phyloP scores from a whole-genome alignment of 805 yeast species.

The Dipodascus albidus region DNA sequence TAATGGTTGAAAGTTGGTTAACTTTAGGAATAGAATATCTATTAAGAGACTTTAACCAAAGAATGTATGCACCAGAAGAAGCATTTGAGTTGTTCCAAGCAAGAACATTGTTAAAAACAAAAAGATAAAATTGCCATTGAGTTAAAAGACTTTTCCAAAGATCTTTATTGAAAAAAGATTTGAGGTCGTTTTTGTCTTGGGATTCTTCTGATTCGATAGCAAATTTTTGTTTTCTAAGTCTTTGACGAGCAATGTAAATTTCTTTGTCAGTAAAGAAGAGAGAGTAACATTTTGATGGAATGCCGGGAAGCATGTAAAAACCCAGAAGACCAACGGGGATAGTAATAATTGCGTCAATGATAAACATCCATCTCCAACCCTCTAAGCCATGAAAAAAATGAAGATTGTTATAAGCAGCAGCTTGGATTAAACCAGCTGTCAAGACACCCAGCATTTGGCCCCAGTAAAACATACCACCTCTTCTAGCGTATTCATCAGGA shows the following conservation, averaged over 20 bases:
- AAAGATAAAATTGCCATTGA: constrained; percentile 49
- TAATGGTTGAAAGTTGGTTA: constrained; percentile 40
- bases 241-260: constrained; percentile 37
- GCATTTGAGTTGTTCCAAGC: constrained; percentile 49
- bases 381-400: constrained; percentile 41
- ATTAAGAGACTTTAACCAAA: constrained; percentile 48
- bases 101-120: constrained; percentile 42
- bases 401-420: constrained; percentile 37
- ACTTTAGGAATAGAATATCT: constrained; percentile 33
- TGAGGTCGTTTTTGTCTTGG: constrained; percentile 4
- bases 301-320: constrained; percentile 49
- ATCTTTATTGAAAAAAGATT: constrained; percentile 27
- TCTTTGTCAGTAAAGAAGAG: constrained; percentile 45
- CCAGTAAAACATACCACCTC: constrained; percentile 50
- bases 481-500: constrained; percentile 44
- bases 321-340: constrained; percentile 47
- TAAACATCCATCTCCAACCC: constrained; percentile 69
- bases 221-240: constrained; percentile 21
- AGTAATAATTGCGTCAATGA: constrained; percentile 52
- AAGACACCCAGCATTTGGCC: constrained; percentile 54
- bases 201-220: too few relatives aligned
- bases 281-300: constrained; percentile 46
- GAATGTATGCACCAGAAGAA: constrained; percentile 41
- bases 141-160: constrained; percentile 43
- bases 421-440: constrained; percentile 52